Base-by-base conservation (phyloP, 805 yeast species). In the Ogataea corticis region DNA sequence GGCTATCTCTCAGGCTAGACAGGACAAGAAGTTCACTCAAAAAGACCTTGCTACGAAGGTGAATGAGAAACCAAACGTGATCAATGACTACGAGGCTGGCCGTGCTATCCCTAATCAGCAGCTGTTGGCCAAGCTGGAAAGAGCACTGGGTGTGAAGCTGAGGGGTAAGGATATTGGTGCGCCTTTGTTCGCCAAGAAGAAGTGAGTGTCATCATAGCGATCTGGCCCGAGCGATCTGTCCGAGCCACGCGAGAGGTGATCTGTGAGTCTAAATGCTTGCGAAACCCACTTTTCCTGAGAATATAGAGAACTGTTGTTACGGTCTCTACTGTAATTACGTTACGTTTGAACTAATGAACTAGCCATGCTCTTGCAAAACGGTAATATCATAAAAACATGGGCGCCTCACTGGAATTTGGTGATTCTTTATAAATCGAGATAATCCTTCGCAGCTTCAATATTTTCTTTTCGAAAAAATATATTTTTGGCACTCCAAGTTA, bases 31-130 rank as follows among this genome's bases (percentile, higher is more conserved):
- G 61, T 66, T 91, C 65, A 85, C 97, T 9, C 99, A 94, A 70
- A 94, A 94, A 77, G 99, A 94, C 59, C 78, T 94, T 61, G 99
- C 99, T 59, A 89, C 96, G 46, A 87, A 85, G 67, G 79, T 92
- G 63, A 92, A 91, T 67, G 99, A 94, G 73, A 94, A 94, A 75
- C 97, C 97, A 50, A 89, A 84, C 56, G 86, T 94, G 50, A 83
- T 94, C 63, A 91, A 89, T 69, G 99, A 94, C 64, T 94, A 94
- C 69, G 99, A 94, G 74, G 87, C 96, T 45, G 97, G 96, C 48
- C 83, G 96, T 65, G 99, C 96, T 36, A 81, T 86, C 55, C 99
- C 99, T 47, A 91, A 88, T 74, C 99, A 94, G 75, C 98, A 91
- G 71, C 70, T 94, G 42, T 77, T 94, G 61, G 91, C 85, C 44